These are phyloP conservation scores for Psilocybe cyanescens DNA, from an alignment of 768 basidiomycete species.

Conservation along the genomic window DNA sequence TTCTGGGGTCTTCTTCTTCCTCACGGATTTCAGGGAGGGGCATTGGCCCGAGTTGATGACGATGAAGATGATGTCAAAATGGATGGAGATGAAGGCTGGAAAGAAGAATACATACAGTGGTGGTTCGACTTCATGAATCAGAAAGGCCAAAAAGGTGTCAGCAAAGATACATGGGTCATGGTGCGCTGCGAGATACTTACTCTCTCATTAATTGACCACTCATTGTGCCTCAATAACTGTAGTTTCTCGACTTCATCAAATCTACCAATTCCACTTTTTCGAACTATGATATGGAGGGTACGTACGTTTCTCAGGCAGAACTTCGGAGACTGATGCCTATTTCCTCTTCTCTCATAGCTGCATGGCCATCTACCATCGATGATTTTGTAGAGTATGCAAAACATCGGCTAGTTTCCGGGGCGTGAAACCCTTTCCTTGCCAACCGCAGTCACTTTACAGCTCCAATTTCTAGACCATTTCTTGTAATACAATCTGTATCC, in stretches of 20 bases:
- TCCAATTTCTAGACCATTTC: not conserved
- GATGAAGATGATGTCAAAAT: slow-evolving; percentile 53
- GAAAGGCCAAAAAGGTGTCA: slow-evolving; percentile 75
- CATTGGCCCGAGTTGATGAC: slow-evolving; percentile 49
- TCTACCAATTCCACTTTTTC: slow-evolving; percentile 73
- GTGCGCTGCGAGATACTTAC: slow-evolving; percentile 41
- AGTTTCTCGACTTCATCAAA: slow-evolving; percentile 84
- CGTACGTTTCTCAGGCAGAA: slow-evolving; percentile 14
- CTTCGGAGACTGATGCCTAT: slow-evolving; percentile 10
- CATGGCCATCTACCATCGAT: slow-evolving; percentile 89
- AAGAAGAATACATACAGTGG: slow-evolving; percentile 60
- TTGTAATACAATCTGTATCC: not conserved
- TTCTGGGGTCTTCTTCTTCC: slow-evolving; percentile 83
- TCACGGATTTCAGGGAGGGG: slow-evolving; percentile 69
- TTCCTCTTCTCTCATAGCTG: slow-evolving; percentile 45
- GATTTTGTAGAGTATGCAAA: slow-evolving; percentile 78
- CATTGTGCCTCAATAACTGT: slow-evolving; percentile 3
- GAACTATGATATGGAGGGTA: slow-evolving; percentile 80
- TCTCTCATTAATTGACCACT: not conserved
- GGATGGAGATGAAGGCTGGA: slow-evolving; percentile 60
- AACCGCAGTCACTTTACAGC: not conserved
- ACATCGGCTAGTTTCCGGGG: slow-evolving; percentile 29
- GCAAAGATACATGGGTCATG: slow-evolving; percentile 91
- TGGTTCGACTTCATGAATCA: slow-evolving; percentile 81
- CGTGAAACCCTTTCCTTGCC: slow-evolving; percentile 1